A percentile compares a stretch with the other conserved stretches of the same genome.
Evolutionary conservation across 2,329 filamentous ascomycete species (phyloP).

Genomic region (Aspergillus sp.): DNA sequence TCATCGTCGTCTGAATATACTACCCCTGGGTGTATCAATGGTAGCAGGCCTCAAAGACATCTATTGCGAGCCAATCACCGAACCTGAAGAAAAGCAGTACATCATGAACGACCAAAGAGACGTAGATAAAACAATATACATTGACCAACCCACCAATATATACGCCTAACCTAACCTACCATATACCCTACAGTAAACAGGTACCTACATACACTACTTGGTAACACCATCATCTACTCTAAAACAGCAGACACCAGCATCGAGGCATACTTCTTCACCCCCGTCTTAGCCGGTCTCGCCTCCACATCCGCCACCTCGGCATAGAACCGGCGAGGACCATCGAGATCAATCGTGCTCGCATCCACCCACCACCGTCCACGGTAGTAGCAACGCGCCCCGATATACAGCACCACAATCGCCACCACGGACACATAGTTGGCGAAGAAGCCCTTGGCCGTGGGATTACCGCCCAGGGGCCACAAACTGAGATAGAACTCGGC

Average conservation of each 20-base stretch:
- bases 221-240: background rate
- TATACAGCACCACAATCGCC: conserved; percentile 45
- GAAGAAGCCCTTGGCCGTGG: conserved; percentile 48
- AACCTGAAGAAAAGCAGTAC: too few relatives aligned
- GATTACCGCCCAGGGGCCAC: conserved; percentile 43
- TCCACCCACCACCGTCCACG: conserved; percentile 40
- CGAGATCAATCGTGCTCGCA: conserved; percentile 37
- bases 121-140: background rate
- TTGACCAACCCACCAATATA: background rate
- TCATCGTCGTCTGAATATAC: too few relatives aligned
- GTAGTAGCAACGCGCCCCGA: conserved; percentile 45
- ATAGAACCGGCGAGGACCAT: conserved; percentile 25
- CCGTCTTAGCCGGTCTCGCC: conserved; percentile 13
- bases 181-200: background rate
- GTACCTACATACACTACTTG: background rate
- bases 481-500: conserved; percentile 52
- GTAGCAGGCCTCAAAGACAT: too few relatives aligned
- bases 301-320: conserved; percentile 14
- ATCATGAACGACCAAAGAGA: too few relatives aligned
- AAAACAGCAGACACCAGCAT: conserved; percentile 10
- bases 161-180: background rate
- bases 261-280: conserved; percentile 2
- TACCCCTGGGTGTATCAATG: too few relatives aligned
- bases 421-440: conserved; percentile 50
- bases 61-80: too few relatives aligned